These are phyloP conservation scores for Antitrichia curtipendula DNA, from an alignment of 225 moss, liverwort and hornwort species.

Conservation along the genomic window DNA sequence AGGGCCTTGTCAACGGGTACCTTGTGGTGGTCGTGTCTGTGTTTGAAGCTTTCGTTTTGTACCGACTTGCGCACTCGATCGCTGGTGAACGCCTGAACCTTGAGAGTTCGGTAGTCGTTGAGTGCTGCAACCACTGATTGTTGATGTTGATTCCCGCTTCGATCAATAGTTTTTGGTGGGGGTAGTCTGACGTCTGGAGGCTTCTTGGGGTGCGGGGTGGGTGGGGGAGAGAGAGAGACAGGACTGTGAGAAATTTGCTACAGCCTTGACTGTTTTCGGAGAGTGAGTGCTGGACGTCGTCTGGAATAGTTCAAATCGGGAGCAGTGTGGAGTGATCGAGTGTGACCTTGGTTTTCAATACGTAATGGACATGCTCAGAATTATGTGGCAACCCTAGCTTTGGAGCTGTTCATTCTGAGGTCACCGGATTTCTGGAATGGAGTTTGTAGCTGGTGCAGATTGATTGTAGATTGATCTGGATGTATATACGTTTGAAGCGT, in stretches of 20 bases:
- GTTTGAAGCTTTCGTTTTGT: background rate
- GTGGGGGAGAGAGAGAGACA: background rate
- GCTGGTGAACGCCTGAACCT: background rate
- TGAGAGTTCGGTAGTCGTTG: background rate
- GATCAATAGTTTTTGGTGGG: too few relatives aligned
- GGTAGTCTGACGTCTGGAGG: background rate
- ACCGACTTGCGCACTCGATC: background rate
- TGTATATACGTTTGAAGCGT: background rate
- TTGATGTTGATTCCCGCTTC: background rate
- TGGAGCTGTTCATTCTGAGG: background rate
- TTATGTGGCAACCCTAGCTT: background rate
- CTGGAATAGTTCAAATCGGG: background rate
- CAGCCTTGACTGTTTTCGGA: background rate
- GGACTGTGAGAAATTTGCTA: background rate
- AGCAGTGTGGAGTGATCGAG: background rate
- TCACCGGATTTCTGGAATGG: background rate
- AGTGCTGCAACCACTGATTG: background rate
- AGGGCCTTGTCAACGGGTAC: background rate
- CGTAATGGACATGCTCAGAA: background rate
- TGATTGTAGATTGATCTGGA: background rate
- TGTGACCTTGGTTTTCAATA: background rate
- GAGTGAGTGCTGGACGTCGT: background rate
- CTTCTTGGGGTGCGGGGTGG: background rate
- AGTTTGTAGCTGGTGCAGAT: background rate
- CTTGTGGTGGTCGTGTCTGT: background rate